Evolutionary conservation across 148 eudicot species (phyloP).

Genomic region (Chenopodium berlandieri): DNA sequence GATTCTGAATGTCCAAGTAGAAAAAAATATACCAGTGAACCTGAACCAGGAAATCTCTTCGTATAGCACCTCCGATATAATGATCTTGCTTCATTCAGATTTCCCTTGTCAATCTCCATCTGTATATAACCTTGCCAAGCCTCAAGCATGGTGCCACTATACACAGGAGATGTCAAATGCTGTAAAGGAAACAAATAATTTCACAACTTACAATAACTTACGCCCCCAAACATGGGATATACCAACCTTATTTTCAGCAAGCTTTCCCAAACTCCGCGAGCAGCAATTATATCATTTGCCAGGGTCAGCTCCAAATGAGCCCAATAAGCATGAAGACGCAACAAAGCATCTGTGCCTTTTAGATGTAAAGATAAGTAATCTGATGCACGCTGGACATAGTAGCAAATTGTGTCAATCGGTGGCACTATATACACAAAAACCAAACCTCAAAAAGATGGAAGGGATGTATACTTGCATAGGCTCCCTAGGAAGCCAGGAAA

Average conservation of each 20-base stretch:
- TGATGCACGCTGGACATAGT: slow-evolving; percentile 66
- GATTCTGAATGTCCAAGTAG: background rate
- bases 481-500: background rate
- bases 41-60: slow-evolving; percentile 76
- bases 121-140: slow-evolving; percentile 84
- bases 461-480: background rate
- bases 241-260: slow-evolving; percentile 74
- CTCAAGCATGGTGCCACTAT: slow-evolving; percentile 73
- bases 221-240: slow-evolving; percentile 6
- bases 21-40: slow-evolving; percentile 65
- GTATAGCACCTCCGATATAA: slow-evolving; percentile 81
- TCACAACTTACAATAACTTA: background rate
- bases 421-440: background rate
- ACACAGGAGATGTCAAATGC: slow-evolving; percentile 2
- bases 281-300: slow-evolving; percentile 71
- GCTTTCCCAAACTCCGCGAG: slow-evolving; percentile 98
- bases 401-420: slow-evolving; percentile 19
- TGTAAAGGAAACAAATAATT: background rate
- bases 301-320: slow-evolving; percentile 64
- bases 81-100: slow-evolving; percentile 80
- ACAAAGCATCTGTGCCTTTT: slow-evolving; percentile 61
- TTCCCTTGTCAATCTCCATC: slow-evolving; percentile 73
- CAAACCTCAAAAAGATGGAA: background rate
- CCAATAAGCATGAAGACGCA: slow-evolving; percentile 81
- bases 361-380: slow-evolving; percentile 71